Conservation (phyloP, 1,284 basidiomycete genomes). For the Schizophyllum amplum region DNA sequence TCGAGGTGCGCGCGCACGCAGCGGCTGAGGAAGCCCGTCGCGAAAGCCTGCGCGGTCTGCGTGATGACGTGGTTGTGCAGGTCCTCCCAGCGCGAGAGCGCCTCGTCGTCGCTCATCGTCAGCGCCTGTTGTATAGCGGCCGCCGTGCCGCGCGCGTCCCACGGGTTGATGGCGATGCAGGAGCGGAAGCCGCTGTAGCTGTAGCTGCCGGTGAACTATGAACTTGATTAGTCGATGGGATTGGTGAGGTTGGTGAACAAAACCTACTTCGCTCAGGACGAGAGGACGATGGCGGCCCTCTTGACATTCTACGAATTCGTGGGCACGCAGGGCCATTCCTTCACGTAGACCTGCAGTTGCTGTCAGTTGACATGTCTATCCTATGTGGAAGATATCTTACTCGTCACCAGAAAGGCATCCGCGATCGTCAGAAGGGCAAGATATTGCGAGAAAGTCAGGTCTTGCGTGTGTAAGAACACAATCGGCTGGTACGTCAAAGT, state of each 20-base stretch:
- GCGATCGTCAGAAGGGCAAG: constrained; percentile 76
- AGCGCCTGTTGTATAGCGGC: constrained; percentile 72
- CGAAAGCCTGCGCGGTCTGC: constrained; percentile 82
- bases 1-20: constrained; percentile 64
- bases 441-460: constrained; percentile 72
- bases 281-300: constrained; percentile 61
- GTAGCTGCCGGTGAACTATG: constrained; percentile 79
- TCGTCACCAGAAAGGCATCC: constrained; percentile 83
- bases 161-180: constrained; percentile 81
- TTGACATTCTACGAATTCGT: constrained; percentile 83
- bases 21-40: constrained; percentile 70
- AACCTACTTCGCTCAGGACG: constrained; percentile 63
- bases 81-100: constrained; percentile 73
- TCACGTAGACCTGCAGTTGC: constrained; percentile 52
- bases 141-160: constrained; percentile 69
- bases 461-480: constrained; percentile 82
- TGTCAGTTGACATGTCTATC: neutral
- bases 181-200: constrained; percentile 80
- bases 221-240: neutral
- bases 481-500: constrained; percentile 83
- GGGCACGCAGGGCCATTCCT: constrained; percentile 80
- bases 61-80: constrained; percentile 82
- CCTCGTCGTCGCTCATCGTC: constrained; percentile 72
- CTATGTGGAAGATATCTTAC: neutral
- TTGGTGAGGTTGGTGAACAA: neutral